Percentiles rank a stretch among this genome's conserved stretches.
These are phyloP conservation scores for Penicillium sp. DNA, from an alignment of 2,329 filamentous ascomycete species.

Conservation along the genomic window DNA sequence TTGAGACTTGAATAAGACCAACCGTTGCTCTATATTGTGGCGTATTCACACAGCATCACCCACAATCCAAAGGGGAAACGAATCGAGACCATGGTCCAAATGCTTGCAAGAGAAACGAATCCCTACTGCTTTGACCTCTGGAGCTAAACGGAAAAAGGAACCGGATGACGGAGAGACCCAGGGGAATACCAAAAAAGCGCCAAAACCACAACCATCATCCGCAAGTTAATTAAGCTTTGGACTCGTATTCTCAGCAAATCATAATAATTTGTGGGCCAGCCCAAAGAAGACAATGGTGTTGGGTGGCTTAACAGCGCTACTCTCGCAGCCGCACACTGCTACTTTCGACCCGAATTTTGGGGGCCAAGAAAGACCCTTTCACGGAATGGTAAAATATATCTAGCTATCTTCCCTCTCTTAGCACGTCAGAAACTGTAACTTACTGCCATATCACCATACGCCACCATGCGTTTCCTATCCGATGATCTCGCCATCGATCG, in stretches of 20 bases:
- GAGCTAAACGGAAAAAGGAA: not conserved
- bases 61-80: conserved; percentile 32
- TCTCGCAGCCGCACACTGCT: not conserved
- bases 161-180: not conserved
- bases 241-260: not conserved
- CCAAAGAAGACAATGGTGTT: not conserved
- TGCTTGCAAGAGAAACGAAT: conserved; percentile 33
- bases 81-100: conserved; percentile 45
- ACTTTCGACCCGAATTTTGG: not conserved
- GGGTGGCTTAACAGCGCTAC: not conserved
- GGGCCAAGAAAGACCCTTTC: not conserved
- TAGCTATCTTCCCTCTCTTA: not conserved
- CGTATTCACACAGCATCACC: conserved; percentile 42
- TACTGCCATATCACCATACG: not conserved
- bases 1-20: conserved; percentile 43
- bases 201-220: not conserved
- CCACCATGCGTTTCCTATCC: conserved; percentile 12
- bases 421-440: not conserved
- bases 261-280: not conserved
- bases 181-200: not conserved
- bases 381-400: not conserved
- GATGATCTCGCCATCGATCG: conserved; percentile 2
- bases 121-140: not conserved
- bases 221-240: not conserved
- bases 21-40: conserved; percentile 50